phyloP scores from a whole-genome alignment of 768 basidiomycete species.

The Tulasnella sp. region DNA sequence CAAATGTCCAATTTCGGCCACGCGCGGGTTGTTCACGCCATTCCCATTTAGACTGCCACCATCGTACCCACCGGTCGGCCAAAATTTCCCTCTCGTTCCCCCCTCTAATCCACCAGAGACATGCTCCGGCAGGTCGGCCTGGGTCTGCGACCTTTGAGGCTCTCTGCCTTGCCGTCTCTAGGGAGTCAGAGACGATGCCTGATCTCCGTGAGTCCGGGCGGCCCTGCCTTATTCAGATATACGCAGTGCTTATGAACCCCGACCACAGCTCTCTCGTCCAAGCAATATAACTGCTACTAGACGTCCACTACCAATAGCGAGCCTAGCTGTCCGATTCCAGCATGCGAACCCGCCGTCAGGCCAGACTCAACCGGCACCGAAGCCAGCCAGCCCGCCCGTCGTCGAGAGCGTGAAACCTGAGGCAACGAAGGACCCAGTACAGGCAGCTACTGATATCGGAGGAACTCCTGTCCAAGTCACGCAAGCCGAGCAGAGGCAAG shows the following conservation, averaged over 20 bases:
- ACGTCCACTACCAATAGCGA: not conserved
- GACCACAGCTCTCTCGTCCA: not conserved
- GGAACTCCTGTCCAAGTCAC: slow-evolving; percentile 35
- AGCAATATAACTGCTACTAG: not conserved
- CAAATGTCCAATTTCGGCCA: not conserved
- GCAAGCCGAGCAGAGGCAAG: slow-evolving; percentile 59
- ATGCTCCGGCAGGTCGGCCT: slow-evolving; percentile 10
- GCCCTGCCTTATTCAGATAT: not conserved
- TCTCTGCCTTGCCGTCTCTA: not conserved
- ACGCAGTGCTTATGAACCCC: not conserved
- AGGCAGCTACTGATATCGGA: slow-evolving; percentile 28
- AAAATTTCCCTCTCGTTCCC: not conserved
- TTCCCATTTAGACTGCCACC: slow-evolving; percentile 25
- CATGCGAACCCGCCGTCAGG: slow-evolving; percentile 5
- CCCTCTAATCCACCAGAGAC: not conserved
- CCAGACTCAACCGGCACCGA: not conserved
- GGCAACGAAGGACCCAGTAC: not conserved
- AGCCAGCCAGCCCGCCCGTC: not conserved
- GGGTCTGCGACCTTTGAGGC: slow-evolving; percentile 7
- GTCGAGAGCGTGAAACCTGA: not conserved
- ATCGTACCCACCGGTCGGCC: not conserved
- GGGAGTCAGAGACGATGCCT: slow-evolving; percentile 6
- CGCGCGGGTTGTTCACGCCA: slow-evolving; percentile 25
- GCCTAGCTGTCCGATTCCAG: not conserved
- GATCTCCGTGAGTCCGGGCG: not conserved